phyloP scores from a whole-genome alignment of 2,329 filamentous ascomycete species.

The Phaeosphaeria sp. region DNA sequence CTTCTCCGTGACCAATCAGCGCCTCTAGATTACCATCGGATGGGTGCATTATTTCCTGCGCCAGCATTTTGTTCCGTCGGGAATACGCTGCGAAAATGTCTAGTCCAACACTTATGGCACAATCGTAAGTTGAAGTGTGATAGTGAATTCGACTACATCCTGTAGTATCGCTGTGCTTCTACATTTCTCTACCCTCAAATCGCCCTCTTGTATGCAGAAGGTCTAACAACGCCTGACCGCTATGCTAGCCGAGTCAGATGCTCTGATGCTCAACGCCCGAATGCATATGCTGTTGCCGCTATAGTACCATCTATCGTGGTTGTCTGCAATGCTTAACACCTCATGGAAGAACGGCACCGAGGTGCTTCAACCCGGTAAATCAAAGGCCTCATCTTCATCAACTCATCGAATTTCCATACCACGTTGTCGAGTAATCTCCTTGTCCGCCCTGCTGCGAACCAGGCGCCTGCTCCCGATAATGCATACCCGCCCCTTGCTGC shows the following conservation, averaged over 20 bases:
- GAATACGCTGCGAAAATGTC: background rate
- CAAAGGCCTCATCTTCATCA: background rate
- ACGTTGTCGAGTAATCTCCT: background rate
- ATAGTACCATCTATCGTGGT: background rate
- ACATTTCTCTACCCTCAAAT: background rate
- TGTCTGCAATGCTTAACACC: background rate
- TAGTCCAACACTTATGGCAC: background rate
- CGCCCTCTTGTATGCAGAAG: background rate
- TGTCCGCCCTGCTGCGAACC: background rate
- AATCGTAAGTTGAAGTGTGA: background rate
- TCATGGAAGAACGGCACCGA: background rate
- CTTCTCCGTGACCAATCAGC: constrained; percentile 17
- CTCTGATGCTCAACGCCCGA: background rate
- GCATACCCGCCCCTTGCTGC: background rate
- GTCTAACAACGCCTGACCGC: background rate
- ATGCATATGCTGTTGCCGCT: background rate
- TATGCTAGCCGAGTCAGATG: background rate
- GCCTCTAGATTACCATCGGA: constrained; percentile 13
- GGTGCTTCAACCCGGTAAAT: background rate
- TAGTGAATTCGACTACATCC: background rate
- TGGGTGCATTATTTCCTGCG: background rate
- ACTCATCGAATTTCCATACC: background rate
- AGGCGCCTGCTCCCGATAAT: background rate
- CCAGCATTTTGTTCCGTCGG: background rate
- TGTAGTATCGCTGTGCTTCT: background rate